These are phyloP conservation scores for Phytophthora meadii DNA, from an alignment of 352 stramenopile genomes.

Conservation along the genomic window DNA sequence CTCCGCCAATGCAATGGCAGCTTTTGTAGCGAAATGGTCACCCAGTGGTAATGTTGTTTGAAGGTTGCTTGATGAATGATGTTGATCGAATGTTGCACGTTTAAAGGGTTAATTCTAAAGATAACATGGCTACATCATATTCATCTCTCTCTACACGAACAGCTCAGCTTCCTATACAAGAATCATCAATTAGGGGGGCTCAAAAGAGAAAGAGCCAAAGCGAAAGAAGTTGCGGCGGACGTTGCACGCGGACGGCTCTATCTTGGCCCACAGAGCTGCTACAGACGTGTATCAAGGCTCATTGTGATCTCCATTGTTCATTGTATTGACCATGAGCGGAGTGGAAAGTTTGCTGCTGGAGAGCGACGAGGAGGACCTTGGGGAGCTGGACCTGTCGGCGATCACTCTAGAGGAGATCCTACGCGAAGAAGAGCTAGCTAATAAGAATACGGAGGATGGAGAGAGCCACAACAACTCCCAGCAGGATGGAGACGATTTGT, in stretches of 20 bases:
- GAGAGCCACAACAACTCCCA: constrained; percentile 3
- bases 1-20: constrained; percentile 12
- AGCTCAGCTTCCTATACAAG: constrained; percentile 26
- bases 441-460: constrained; percentile 31
- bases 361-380: constrained; percentile 74
- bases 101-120: neutral
- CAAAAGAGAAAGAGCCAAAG: constrained; percentile 30
- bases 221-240: constrained; percentile 1
- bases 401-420: constrained; percentile 83
- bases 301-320: constrained; percentile 4
- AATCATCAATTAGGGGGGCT: constrained; percentile 13
- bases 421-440: constrained; percentile 68
- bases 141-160: constrained; percentile 19
- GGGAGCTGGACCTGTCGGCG: constrained; percentile 63
- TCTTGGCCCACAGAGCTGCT: constrained; percentile 4
- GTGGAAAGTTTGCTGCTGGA: constrained; percentile 70
- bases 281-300: neutral
- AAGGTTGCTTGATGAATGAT: constrained; percentile 10
- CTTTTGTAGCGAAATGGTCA: constrained; percentile 7
- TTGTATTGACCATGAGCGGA: constrained; percentile 42
- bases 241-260: constrained; percentile 3
- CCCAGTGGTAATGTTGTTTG: constrained; percentile 8
- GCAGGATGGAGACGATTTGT: constrained; percentile 61
- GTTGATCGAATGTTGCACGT: neutral
- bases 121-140: constrained; percentile 10